Percentiles rank a stretch among this genome's conserved stretches.
These are phyloP conservation scores for Aspergillus carbonarius DNA, from an alignment of 2,329 filamentous ascomycete genomes.

Conservation along the genomic window DNA sequence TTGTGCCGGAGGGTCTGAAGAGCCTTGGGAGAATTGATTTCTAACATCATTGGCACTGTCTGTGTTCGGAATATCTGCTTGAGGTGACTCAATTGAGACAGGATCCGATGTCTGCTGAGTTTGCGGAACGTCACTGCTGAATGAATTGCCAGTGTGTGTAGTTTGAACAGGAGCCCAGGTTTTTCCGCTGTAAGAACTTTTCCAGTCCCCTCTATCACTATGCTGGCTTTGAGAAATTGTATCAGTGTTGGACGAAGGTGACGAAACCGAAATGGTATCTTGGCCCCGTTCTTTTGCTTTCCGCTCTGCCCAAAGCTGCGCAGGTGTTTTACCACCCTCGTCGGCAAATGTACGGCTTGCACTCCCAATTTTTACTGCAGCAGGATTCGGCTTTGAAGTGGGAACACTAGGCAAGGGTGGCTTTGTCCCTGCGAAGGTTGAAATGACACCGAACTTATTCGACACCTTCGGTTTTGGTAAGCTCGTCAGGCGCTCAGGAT, in stretches of 20 bases:
- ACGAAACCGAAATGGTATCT: slow-evolving; percentile 49
- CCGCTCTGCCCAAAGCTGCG: slow-evolving; percentile 96
- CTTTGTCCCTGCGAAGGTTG: slow-evolving; percentile 83
- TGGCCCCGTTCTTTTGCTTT: slow-evolving; percentile 74
- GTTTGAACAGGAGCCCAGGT: slow-evolving; percentile 84
- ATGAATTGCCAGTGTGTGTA: slow-evolving; percentile 66
- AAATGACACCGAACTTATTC: slow-evolving; percentile 75
- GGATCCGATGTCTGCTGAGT: slow-evolving; percentile 64
- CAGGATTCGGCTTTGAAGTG: slow-evolving; percentile 59
- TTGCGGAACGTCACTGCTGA: slow-evolving; percentile 46
- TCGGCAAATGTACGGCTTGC: slow-evolving; percentile 94
- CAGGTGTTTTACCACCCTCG: slow-evolving; percentile 90
- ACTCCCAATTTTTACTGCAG: slow-evolving; percentile 63
- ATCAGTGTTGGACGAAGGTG: slow-evolving; percentile 39
- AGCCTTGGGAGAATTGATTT: slow-evolving; percentile 75
- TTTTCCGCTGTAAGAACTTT: slow-evolving; percentile 88
- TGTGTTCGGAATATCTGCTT: slow-evolving; percentile 52
- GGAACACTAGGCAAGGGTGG: slow-evolving; percentile 74
- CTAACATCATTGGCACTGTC: slow-evolving; percentile 72
- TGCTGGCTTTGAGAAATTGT: slow-evolving; percentile 64
- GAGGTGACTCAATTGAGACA: slow-evolving; percentile 46
- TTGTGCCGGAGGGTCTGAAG: slow-evolving; percentile 50
- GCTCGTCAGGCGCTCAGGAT: slow-evolving; percentile 76
- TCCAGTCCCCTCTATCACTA: slow-evolving; percentile 76
- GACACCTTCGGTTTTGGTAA: slow-evolving; percentile 93